Conservation (phyloP, 768 basidiomycete genomes). For the Mycena belliarum region DNA sequence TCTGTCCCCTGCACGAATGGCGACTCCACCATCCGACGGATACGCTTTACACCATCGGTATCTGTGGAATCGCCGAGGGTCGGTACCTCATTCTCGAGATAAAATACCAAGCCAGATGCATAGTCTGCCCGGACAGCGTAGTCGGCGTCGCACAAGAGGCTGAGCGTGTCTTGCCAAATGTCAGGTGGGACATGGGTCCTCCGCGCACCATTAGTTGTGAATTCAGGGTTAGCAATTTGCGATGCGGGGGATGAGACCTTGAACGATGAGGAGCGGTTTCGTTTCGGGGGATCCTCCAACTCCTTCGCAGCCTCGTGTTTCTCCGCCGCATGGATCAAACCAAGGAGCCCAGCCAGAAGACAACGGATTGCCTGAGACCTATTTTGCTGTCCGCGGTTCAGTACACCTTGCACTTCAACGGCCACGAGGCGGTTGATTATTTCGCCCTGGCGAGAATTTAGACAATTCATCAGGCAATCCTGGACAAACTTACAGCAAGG, state of each 20-base stretch:
- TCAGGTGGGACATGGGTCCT: slow-evolving; percentile 75
- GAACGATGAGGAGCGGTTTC: slow-evolving; percentile 27
- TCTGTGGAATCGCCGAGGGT: slow-evolving; percentile 55
- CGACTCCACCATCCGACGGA: slow-evolving; percentile 49
- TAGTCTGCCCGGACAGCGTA: slow-evolving; percentile 81
- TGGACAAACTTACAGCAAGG: slow-evolving; percentile 58
- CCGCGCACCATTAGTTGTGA: slow-evolving; percentile 38
- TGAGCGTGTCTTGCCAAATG: slow-evolving; percentile 89
- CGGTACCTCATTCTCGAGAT: slow-evolving; percentile 75
- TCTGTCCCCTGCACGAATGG: slow-evolving; percentile 47
- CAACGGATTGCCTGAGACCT: slow-evolving; percentile 70
- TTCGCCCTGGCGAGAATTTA: slow-evolving; percentile 52
- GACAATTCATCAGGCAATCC: not conserved
- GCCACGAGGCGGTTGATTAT: slow-evolving; percentile 72
- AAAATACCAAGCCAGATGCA: slow-evolving; percentile 69
- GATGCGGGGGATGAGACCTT: slow-evolving; percentile 27
- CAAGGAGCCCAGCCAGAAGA: slow-evolving; percentile 67
- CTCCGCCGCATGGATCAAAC: slow-evolving; percentile 68
- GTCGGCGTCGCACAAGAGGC: slow-evolving; percentile 78
- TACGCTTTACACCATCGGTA: slow-evolving; percentile 47
- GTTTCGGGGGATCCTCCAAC: slow-evolving; percentile 20
- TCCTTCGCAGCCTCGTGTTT: slow-evolving; percentile 36
- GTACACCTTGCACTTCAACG: slow-evolving; percentile 65
- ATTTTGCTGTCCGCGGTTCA: slow-evolving; percentile 42
- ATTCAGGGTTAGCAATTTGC: slow-evolving; percentile 29